Evolutionary conservation across 1,139 yeast species (phyloP).

Genomic region (Candida sp.): DNA sequence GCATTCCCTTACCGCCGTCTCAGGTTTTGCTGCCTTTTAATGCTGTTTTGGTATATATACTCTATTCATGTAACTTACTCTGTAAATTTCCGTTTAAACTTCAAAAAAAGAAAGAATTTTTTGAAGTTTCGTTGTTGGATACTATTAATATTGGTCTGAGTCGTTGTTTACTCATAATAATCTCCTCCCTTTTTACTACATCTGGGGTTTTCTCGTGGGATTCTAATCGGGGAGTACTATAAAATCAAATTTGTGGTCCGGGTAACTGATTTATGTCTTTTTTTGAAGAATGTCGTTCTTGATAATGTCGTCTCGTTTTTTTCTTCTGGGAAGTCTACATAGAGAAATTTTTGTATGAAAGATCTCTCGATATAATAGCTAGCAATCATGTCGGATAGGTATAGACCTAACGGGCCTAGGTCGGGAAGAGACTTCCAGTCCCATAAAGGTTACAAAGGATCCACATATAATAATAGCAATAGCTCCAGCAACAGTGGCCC

Average conservation of each 20-base stretch:
- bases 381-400: slow-evolving; percentile 36
- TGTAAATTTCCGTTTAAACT: not conserved
- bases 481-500: not conserved
- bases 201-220: too few species aligned
- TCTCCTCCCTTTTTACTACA: too few species aligned
- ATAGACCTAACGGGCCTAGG: slow-evolving; percentile 24
- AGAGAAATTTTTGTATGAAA: not conserved
- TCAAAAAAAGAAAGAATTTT: too few species aligned
- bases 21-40: not conserved
- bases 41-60: slow-evolving; percentile 1
- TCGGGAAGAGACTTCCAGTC: slow-evolving; percentile 6
- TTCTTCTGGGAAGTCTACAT: not conserved
- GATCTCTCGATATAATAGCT: not conserved
- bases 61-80: not conserved
- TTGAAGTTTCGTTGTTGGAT: too few species aligned
- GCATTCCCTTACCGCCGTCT: too few species aligned
- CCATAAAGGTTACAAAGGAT: not conserved
- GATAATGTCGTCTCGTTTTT: not conserved
- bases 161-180: too few species aligned
- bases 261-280: not conserved
- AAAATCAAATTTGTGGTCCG: not conserved
- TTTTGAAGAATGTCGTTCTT: too few species aligned
- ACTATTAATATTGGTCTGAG: too few species aligned
- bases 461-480: not conserved
- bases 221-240: too few species aligned